Percentiles rank a stretch among this genome's conserved stretches.
Evolutionary conservation across 345 rosid genomes (phyloP).

Genomic region (Heritiera littoralis): DNA sequence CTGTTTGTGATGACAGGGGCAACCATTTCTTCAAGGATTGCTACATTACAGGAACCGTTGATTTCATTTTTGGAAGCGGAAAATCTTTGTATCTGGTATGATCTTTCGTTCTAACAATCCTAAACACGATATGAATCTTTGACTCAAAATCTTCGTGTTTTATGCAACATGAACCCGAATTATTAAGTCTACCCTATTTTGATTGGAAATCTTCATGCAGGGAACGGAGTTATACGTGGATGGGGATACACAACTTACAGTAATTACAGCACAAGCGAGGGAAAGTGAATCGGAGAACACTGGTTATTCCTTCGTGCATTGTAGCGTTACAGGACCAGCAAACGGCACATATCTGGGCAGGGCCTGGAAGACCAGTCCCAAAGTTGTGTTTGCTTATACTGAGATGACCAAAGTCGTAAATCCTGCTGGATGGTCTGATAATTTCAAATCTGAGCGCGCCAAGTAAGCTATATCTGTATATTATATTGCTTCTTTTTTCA

Average conservation of each 20-base stretch:
- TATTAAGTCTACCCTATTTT: not conserved
- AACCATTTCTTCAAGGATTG: slow-evolving; percentile 74
- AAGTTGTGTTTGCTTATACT: slow-evolving; percentile 54
- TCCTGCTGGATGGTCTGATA: slow-evolving; percentile 53
- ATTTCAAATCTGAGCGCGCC: slow-evolving; percentile 31
- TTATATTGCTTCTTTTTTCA: too few species aligned
- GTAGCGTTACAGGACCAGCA: slow-evolving; percentile 19
- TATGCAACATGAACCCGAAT: too few species aligned
- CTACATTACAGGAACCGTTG: slow-evolving; percentile 72
- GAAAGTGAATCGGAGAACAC: slow-evolving; percentile 37
- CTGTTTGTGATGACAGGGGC: slow-evolving; percentile 61
- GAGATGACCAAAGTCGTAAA: slow-evolving; percentile 38
- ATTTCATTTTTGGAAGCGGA: slow-evolving; percentile 73
- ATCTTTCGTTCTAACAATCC: too few species aligned
- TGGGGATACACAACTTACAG: slow-evolving; percentile 31
- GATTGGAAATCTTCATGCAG: slow-evolving; percentile 27
- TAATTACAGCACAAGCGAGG: slow-evolving; percentile 72
- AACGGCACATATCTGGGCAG: slow-evolving; percentile 41
- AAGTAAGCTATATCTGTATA: slow-evolving; percentile 24
- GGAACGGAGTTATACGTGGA: slow-evolving; percentile 34
- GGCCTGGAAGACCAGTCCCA: slow-evolving; percentile 58
- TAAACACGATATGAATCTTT: too few species aligned
- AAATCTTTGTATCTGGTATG: slow-evolving; percentile 48
- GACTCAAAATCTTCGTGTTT: too few species aligned
- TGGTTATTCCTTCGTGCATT: slow-evolving; percentile 32